Percentiles rank a stretch among this genome's conserved stretches.
These are phyloP conservation scores for Solanum lycopersicoides DNA, from an alignment of 257 asterid genomes.

Conservation along the genomic window DNA sequence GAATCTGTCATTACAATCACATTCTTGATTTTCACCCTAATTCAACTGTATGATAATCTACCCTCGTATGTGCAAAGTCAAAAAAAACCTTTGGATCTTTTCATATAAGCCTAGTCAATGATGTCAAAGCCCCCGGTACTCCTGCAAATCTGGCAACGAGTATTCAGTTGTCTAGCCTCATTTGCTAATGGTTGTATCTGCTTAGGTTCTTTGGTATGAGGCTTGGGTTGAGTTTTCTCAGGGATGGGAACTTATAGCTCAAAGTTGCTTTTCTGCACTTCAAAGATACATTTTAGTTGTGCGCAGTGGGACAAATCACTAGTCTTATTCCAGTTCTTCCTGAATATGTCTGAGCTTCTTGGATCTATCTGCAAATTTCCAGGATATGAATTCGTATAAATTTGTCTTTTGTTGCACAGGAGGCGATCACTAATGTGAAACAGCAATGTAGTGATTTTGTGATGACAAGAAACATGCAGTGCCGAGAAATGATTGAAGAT, in stretches of 20 bases:
- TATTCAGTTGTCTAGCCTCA: background rate
- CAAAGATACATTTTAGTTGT: background rate
- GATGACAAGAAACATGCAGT: slow-evolving; percentile 89
- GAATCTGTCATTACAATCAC: background rate
- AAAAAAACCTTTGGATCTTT: background rate
- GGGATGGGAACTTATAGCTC: background rate
- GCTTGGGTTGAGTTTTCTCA: background rate
- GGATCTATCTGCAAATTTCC: background rate
- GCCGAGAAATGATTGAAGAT: slow-evolving; percentile 91
- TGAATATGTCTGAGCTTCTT: background rate
- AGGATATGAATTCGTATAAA: background rate
- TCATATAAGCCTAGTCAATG: background rate
- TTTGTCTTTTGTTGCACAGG: slow-evolving; percentile 36
- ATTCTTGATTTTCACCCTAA: background rate
- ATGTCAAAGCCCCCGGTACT: background rate
- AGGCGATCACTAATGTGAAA: slow-evolving; percentile 75
- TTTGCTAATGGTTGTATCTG: background rate
- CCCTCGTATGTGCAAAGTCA: background rate
- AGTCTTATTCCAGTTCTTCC: background rate
- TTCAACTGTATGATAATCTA: background rate
- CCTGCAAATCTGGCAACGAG: background rate
- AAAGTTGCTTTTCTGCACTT: background rate
- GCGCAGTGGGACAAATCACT: background rate
- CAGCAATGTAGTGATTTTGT: slow-evolving; percentile 95
- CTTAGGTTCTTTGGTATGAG: background rate